Conservation (phyloP, 73 alveolate genomes). For the Paramecium primaurelia region DNA sequence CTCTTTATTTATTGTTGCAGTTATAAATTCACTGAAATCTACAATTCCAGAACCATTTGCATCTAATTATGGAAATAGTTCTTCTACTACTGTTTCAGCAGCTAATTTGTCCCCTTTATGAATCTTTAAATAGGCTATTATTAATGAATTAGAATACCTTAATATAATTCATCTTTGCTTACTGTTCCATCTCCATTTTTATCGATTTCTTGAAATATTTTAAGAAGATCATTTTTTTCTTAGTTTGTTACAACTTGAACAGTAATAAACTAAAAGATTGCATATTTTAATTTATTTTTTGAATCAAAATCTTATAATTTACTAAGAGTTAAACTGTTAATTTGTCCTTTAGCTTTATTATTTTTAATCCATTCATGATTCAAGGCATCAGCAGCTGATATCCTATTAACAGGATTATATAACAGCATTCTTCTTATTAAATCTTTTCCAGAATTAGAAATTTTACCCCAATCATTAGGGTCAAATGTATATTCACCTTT, state of each 20-base stretch:
- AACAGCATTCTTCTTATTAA: slow-evolving; percentile 41
- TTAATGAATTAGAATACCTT: neutral
- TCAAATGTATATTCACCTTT: slow-evolving; percentile 48
- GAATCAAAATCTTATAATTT: slow-evolving; percentile 39
- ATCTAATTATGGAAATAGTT: slow-evolving; percentile 27
- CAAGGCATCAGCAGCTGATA: slow-evolving; percentile 51
- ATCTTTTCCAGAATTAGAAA: slow-evolving; percentile 58
- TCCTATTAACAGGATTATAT: slow-evolving; percentile 9
- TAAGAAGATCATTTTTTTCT: slow-evolving; percentile 22
- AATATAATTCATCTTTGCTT: slow-evolving; percentile 31
- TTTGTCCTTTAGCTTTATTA: slow-evolving; percentile 10
- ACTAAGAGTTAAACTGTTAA: neutral
- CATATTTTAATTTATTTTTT: slow-evolving; percentile 41
- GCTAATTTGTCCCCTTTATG: slow-evolving; percentile 1
- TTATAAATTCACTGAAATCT: slow-evolving; percentile 43
- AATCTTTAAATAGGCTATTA: neutral
- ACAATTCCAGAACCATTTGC: slow-evolving; percentile 41
- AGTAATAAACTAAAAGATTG: slow-evolving; percentile 15
- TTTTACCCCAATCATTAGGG: neutral
- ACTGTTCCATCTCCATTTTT: slow-evolving; percentile 51
- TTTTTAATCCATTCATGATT: slow-evolving; percentile 32
- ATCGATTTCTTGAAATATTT: slow-evolving; percentile 14
- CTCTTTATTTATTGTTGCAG: slow-evolving; percentile 31
- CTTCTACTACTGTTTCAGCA: slow-evolving; percentile 20
- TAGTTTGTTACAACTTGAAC: neutral